Evolutionary conservation across 306 rosid species (phyloP), one percentile per base, ranked within the genome.

Genomic region (Prunus padus): DNA sequence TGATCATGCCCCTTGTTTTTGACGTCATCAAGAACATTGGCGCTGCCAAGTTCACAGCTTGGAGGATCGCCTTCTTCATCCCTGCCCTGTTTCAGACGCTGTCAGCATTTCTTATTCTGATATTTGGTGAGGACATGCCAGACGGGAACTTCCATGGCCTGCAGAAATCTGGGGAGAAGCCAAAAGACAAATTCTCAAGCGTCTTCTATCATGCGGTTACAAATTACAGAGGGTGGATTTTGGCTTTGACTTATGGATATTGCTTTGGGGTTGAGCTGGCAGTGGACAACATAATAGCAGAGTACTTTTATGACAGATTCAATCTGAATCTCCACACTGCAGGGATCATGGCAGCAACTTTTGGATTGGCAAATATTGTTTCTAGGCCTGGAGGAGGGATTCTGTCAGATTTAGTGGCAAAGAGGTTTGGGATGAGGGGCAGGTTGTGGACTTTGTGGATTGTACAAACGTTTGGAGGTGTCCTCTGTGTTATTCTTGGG

Each of bases 181-280:
- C 86, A 1, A 86, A 82, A 63, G 97, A 91, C 49, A 84, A 88
- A 11, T 73, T 91, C 18, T 83, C 89, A 0, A 61, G 37, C 23
- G 97, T 94, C 0, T 12, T 91, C 5, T 79, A 54, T 28, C 79
- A 84, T 11, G 97, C 95, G 0, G n/a, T 81, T 1, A 74, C 76
- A 0, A 94, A 94, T 47, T 90, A 94, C 71, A 88, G 98, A 59
- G 98, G 91, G 7, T 91, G 98, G 97, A 87, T 91, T 30, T 73
- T 94, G 26, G 97, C 95, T 2, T 57, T 91, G 81, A 90, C 96
- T 28, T 91, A 91, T 46, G 98, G 97, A 0, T 94, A 90, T 19
- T 88, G 97, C 81, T 94, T 94, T 54, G 97, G 98, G 11, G 97
- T 91, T 23, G 98, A 94, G 74, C 65, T 94, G 40, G 80, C 96